A percentile compares a stretch with the other conserved stretches of the same genome.
These are phyloP conservation scores for Trichoderma erinaceum DNA, from an alignment of 495 filamentous ascomycete species.

Conservation along the genomic window DNA sequence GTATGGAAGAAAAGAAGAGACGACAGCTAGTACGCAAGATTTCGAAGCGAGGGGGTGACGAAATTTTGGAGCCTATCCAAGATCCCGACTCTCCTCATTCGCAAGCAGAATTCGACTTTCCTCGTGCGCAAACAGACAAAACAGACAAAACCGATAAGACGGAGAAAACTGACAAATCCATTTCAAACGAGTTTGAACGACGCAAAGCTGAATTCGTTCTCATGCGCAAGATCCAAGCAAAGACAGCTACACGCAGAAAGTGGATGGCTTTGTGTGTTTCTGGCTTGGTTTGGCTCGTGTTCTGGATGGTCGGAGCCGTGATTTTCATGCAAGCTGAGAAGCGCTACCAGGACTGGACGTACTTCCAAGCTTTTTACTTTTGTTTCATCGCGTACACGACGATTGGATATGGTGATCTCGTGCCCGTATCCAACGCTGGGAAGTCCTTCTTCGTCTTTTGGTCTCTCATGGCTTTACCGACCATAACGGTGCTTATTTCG, in stretches of 20 bases:
- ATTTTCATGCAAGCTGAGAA: constrained; percentile 53
- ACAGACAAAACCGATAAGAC: no score
- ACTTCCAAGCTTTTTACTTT: constrained; percentile 77
- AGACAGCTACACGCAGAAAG: constrained; percentile 54
- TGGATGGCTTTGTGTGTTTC: constrained; percentile 67
- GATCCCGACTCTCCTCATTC: constrained; percentile 7
- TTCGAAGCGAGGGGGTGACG: constrained; percentile 38
- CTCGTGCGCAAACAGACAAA: neutral
- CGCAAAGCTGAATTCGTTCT: constrained; percentile 70
- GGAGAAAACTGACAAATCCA: neutral
- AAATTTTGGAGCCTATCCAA: constrained; percentile 45
- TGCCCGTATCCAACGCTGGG: constrained; percentile 62
- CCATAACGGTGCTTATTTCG: constrained; percentile 76
- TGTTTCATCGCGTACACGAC: constrained; percentile 72
- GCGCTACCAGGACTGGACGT: constrained; percentile 58
- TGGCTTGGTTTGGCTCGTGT: constrained; percentile 52
- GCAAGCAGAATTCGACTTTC: constrained; percentile 15
- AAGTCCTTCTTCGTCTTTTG: constrained; percentile 86
- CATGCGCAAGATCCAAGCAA: constrained; percentile 73
- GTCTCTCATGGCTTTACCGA: constrained; percentile 76
- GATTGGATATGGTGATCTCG: constrained; percentile 79
- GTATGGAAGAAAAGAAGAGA: constrained; percentile 66
- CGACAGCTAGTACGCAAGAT: constrained; percentile 48
- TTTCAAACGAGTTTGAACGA: constrained; percentile 49
- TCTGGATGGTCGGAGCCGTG: constrained; percentile 76